Percentiles rank a stretch among this genome's conserved stretches.
phyloP scores from a whole-genome alignment of 495 filamentous ascomycete genomes.

The Aspergillus ostianus region DNA sequence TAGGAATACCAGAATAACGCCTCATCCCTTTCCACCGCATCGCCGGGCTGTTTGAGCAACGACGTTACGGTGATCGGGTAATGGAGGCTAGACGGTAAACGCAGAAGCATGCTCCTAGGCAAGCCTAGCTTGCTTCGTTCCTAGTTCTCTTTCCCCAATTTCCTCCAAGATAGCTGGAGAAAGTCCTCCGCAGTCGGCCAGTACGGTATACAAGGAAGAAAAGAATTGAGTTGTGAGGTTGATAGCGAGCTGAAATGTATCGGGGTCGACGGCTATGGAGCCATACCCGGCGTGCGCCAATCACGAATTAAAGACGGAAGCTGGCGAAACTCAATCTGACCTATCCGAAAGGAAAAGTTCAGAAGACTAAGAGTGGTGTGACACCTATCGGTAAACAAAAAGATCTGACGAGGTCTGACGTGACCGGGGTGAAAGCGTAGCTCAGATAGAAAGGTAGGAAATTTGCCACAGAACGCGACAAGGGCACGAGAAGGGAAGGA shows the following conservation, averaged over 20 bases:
- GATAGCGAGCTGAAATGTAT: conserved; percentile 22
- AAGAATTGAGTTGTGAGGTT: conserved; percentile 1
- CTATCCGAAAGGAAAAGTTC: neutral
- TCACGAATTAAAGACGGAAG: neutral
- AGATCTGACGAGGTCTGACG: neutral
- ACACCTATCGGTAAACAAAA: neutral
- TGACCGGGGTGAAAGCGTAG: conserved; percentile 1
- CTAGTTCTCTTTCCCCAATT: conserved; percentile 11
- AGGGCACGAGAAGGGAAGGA: neutral
- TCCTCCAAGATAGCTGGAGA: neutral
- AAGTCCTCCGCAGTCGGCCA: conserved; percentile 16
- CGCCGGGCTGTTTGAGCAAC: conserved; percentile 72
- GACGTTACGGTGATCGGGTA: conserved; percentile 95
- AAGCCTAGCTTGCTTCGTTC: conserved; percentile 7
- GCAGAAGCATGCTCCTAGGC: conserved; percentile 47
- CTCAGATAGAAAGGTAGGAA: neutral
- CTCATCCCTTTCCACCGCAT: conserved; percentile 70
- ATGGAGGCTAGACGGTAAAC: conserved; percentile 59
- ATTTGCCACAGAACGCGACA: conserved; percentile 10
- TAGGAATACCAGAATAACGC: conserved; percentile 83
- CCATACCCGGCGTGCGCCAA: conserved; percentile 29
- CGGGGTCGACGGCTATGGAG: conserved; percentile 27
- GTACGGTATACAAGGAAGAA: conserved; percentile 1
- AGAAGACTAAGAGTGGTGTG: neutral
- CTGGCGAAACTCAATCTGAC: neutral